Evolutionary conservation across 73 alveolate genomes (phyloP).

Genomic region (Symbiodinium pilosum): DNA sequence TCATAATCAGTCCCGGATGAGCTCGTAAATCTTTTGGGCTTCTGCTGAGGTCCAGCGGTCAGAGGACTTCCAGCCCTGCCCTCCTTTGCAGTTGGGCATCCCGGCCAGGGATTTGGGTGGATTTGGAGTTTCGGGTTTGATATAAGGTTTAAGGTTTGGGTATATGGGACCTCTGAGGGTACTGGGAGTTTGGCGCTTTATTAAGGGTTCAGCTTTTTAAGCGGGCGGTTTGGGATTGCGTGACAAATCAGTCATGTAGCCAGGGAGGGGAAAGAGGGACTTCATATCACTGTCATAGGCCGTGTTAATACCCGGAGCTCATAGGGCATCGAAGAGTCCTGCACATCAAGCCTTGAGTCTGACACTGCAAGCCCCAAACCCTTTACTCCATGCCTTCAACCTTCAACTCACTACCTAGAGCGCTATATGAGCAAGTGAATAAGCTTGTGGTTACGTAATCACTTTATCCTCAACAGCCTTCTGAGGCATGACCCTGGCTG

Average conservation of each 20-base stretch:
- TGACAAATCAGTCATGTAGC: no score
- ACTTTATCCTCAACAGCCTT: not conserved
- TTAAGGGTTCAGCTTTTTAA: not conserved
- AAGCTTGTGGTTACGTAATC: not conserved
- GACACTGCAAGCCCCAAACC: no score
- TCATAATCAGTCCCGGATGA: no score
- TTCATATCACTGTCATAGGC: no score
- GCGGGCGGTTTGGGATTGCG: not conserved
- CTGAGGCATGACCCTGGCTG: constrained; percentile 58
- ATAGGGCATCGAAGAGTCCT: no score
- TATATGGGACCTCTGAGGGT: not conserved
- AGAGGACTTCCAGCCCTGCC: constrained; percentile 68
- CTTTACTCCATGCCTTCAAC: no score
- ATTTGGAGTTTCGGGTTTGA: not conserved
- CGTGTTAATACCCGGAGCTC: no score
- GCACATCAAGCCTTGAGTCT: no score
- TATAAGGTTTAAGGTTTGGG: not conserved
- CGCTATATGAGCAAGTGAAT: not conserved
- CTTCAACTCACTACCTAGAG: no score
- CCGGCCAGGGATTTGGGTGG: not conserved
- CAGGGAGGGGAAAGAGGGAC: no score
- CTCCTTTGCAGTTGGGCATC: constrained; percentile 45
- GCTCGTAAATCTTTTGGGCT: no score
- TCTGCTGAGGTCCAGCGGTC: constrained; percentile 18
- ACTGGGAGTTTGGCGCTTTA: not conserved